Base-by-base conservation (phyloP, 768 basidiomycete species). In the Russula abietina region DNA sequence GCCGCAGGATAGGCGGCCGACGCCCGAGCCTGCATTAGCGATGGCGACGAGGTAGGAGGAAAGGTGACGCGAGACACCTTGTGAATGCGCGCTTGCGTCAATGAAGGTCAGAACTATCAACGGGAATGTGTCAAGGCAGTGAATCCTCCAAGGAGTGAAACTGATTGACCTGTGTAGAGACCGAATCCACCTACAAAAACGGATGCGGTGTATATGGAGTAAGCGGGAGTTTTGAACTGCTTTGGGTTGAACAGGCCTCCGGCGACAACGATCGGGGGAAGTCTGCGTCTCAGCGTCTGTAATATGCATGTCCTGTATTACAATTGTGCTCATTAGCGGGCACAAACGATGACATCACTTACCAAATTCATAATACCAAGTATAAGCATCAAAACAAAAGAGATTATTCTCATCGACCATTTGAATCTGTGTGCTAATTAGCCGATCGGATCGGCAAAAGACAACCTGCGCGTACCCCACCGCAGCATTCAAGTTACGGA, bases 401-500 rank as follows among this genome's bases (percentile, higher is more conserved):
- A 88, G 48, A 89, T 73, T 36, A 86, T 81, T 14, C 89, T 79
- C 79, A 88, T 82, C 0, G 89, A 88, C 89, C 89, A 91, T 65
- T 77, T 75, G 71, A 91, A 91, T n/a, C 88, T n/a, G n/a, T 90
- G 53, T 1, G 3, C 17, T 8, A 49, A 36, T 9, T 61, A 43
- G 52, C 46, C 54, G 53, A 16, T 7, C 22, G 33, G 41, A 12
- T 55, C 24, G 24, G 12, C 14, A 49, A 14, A 24, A 61, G 3
- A 59, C 24, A n/a, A 60, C n/a, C 41, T 41, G 39, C n/a, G 46
- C 39, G 17, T 69, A 83, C 86, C 86, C 85, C 2, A 87, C 77
- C 59, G 71, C 62, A 0, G 76, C 73, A 49, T 89, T 76, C 24
- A 89, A 74, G 43, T 79, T 81, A 49, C 79, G 82, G 3, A 30